Evolutionary conservation across 1,284 basidiomycete species (phyloP).

Genomic region (Moniliophthora roreri): DNA sequence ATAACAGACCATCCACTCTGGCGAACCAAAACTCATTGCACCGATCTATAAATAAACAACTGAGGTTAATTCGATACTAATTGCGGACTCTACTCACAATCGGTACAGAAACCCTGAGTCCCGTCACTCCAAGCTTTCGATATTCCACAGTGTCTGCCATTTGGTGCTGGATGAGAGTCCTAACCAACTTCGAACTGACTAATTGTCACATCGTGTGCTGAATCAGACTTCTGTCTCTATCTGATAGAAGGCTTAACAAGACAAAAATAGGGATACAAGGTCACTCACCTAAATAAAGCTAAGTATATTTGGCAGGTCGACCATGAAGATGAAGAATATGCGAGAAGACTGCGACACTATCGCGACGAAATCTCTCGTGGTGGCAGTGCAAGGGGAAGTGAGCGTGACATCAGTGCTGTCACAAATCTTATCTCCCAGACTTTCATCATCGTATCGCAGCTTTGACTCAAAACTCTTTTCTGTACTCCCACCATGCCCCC

Average conservation of each 20-base stretch:
- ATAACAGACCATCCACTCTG: conserved; percentile 26
- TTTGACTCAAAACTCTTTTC: conserved; percentile 2
- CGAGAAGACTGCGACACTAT: no score
- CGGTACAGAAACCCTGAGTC: conserved; percentile 42
- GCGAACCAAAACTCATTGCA: conserved; percentile 38
- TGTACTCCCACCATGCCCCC: conserved; percentile 1
- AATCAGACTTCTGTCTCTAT: no score
- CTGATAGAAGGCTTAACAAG: no score
- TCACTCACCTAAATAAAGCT: no score
- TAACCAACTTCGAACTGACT: no score
- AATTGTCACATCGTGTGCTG: no score
- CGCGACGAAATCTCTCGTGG: no score
- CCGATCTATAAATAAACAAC: conserved; percentile 26
- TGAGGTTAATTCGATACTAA: not conserved
- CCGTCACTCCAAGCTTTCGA: conserved; percentile 33
- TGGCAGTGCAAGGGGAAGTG: no score
- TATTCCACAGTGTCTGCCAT: conserved; percentile 1
- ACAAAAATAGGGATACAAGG: no score
- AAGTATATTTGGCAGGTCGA: no score
- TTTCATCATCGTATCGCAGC: not conserved
- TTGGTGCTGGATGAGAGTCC: no score
- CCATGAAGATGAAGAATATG: no score
- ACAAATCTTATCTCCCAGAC: not conserved
- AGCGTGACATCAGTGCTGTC: not conserved
- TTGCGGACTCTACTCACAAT: conserved; percentile 25